Conservation (phyloP, 805 yeast genomes). For the Jamesozyma piceae region DNA sequence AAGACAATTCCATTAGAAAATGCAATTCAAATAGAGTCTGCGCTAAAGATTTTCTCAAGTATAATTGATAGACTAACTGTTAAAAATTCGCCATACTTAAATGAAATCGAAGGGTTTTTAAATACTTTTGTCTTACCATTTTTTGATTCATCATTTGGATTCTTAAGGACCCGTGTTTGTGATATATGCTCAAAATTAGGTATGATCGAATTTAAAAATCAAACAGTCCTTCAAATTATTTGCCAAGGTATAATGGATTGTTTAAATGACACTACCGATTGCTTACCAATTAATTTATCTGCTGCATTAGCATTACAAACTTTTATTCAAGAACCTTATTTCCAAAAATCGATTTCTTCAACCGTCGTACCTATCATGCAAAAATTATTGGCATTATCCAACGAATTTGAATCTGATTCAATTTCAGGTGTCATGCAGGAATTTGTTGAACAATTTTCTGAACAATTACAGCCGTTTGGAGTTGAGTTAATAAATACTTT, state of each 20-base stretch:
- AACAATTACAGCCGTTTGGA: constrained; percentile 86
- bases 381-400: constrained; percentile 60
- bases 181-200: constrained; percentile 59
- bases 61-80: constrained; percentile 50
- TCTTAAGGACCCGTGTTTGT: constrained; percentile 68
- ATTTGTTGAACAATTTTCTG: constrained; percentile 80
- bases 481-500: constrained; percentile 54
- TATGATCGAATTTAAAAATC: constrained; percentile 42
- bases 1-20: constrained; percentile 34
- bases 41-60: constrained; percentile 68
- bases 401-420: constrained; percentile 78
- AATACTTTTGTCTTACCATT: constrained; percentile 60
- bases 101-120: constrained; percentile 63
- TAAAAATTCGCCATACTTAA: constrained; percentile 46
- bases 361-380: constrained; percentile 79
- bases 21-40: constrained; percentile 68
- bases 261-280: constrained; percentile 34
- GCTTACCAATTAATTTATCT: constrained; percentile 69
- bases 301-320: constrained; percentile 83
- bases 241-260: constrained; percentile 39
- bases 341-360: constrained; percentile 56
- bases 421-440: constrained; percentile 90
- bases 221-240: constrained; percentile 28
- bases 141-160: constrained; percentile 50
- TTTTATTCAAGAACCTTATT: constrained; percentile 52